Evolutionary conservation across 208 protist species (phyloP), one percentile per base, ranked within the genome.

Genomic region (Angomonas desouzai): DNA sequence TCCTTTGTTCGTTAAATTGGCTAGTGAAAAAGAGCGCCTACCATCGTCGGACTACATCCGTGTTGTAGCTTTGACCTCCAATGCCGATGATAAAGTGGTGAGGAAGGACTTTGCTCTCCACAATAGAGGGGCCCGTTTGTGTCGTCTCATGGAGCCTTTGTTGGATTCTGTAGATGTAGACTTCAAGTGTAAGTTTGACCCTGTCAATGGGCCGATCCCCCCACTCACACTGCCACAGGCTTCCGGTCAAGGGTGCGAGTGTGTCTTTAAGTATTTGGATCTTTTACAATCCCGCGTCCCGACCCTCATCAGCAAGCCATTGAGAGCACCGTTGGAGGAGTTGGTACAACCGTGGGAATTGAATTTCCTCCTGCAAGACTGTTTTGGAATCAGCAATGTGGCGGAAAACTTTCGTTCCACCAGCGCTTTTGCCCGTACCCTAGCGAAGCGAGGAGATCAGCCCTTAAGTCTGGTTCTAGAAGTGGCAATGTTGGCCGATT

Each of bases 401-500:
- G 18, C 45, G 25, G 51, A 27, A 38, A 32, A 45, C 22, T 72
- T 65, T 51, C 51, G 63, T 6, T 48, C 43, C 29, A 79, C 74
- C 27, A 62, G 47, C n/a, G 49, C 68, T 18, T 62, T 81, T 13
- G 68, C 76, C 45, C 66, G 55, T n/a, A 55, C 63, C 0, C 64
- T 89, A 22, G 48, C 76, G 13, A 77, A 72, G 45, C 58, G 57
- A 9, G 78, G 78, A 2, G 70, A 80, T 3, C 51, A 56, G 16
- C 63, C 77, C 20, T 59, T 91, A 33, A 79, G 88, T 64, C 64
- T 70, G 4, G 20, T 92, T 2, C 32, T 92, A 1, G 88, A 94
- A 68, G 77, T 94, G n/a, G 83, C 83, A 30, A 90, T 92, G 81
- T 29, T 94, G 13, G 89, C 83, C 45, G 88, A 94, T 60, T 94